Conservation (phyloP, 1,139 yeast genomes). For the Suhomyces bokatorum region DNA sequence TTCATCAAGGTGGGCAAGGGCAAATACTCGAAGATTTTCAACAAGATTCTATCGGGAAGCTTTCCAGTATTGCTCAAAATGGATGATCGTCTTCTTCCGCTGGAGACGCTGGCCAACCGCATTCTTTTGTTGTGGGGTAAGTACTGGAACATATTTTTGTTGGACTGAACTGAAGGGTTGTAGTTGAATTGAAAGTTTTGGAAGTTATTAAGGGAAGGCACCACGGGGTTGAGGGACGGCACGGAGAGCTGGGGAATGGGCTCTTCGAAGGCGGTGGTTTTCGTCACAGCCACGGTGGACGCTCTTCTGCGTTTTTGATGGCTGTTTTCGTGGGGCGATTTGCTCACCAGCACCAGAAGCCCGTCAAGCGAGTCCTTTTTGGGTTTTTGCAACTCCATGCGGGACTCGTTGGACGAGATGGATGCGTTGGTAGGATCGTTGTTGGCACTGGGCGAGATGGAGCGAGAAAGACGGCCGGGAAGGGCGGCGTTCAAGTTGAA, state of each 20-base stretch:
- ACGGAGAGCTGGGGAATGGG: slow-evolving; percentile 16
- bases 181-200: slow-evolving; percentile 18
- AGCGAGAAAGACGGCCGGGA: slow-evolving; percentile 19
- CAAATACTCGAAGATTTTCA: slow-evolving; percentile 53
- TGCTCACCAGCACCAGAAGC: not conserved
- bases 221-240: slow-evolving; percentile 40
- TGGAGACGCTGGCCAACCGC: slow-evolving; percentile 40
- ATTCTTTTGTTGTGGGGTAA: slow-evolving; percentile 55
- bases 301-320: slow-evolving; percentile 14
- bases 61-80: slow-evolving; percentile 53
- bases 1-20: slow-evolving; percentile 59
- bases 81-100: slow-evolving; percentile 55
- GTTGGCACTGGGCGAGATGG: slow-evolving; percentile 27
- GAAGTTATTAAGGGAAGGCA: slow-evolving; percentile 35
- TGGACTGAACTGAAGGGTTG: slow-evolving; percentile 3
- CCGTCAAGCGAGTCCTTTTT: slow-evolving; percentile 9
- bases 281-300: slow-evolving; percentile 5
- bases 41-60: slow-evolving; percentile 56
- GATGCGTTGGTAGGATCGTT: slow-evolving; percentile 10
- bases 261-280: slow-evolving; percentile 8
- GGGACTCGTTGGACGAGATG: slow-evolving; percentile 9
- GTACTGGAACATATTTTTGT: slow-evolving; percentile 40
- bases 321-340: not conserved
- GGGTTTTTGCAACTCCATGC: slow-evolving; percentile 6
- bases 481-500: slow-evolving; percentile 9